Evolutionary conservation across 371 early-diverging fungal genomes (phyloP), one percentile per base, ranked within the genome.

Genomic region (Mortierella sp.): DNA sequence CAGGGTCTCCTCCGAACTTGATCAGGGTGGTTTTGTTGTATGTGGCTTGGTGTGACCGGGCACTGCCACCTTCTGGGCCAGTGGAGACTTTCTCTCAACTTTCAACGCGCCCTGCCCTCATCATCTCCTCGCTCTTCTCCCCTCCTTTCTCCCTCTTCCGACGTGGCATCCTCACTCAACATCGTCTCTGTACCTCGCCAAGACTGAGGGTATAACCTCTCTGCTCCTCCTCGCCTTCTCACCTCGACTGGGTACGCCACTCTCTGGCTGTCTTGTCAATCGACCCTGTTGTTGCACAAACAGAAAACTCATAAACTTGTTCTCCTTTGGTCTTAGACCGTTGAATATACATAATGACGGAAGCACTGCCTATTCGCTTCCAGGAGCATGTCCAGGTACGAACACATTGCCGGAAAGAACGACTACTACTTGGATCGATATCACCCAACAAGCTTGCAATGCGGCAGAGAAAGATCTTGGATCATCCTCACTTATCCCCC

Each of bases 311-410:
- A n/a, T 16, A 42, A 42, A 4, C 39, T 43, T 16, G 26, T 10
- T 49, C 13, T 26, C 5, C 23, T 49, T 46, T 23, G 19, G 30
- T 28, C 28, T n/a, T 39, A 50, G 30, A 13, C 51, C 9, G 6
- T 50, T 50, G 7, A 50, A 23, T 50, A 41, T 39, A 49, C 24
- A 70, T 59, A 63, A 90, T 93, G 93, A 83, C 85, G 63, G 91
- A 91, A 76, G 81, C 79, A 64, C 79, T 94, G 59, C 94, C 94
- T 47, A 93, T 94, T 78, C 85, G 85, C 73, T 95, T 96, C 74
- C 95, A 96, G 84, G 96, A 98, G 87, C 95, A 92, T 87, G 89
- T 95, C 66, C 96, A 95, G 91, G 96, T 96, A 91, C 60, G 69
- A 23, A 13, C 31, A 28, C 28, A 21, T n/a, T 34, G n/a, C n/a